These are phyloP conservation scores for Boletus edulis DNA, from an alignment of 768 basidiomycete species.

Conservation along the genomic window DNA sequence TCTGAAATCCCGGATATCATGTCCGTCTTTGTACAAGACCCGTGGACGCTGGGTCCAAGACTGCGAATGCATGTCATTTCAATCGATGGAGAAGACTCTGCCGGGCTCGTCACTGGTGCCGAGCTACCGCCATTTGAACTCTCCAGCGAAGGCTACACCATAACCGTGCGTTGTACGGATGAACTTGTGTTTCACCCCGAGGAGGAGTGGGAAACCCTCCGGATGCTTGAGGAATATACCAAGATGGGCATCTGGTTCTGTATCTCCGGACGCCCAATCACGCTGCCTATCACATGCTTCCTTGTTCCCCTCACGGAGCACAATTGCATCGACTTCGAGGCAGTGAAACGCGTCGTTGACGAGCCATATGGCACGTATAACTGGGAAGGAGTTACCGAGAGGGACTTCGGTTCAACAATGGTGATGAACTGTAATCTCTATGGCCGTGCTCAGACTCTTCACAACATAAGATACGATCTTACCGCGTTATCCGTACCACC, in stretches of 20 bases:
- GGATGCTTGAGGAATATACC: slow-evolving; percentile 65
- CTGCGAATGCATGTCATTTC: slow-evolving; percentile 65
- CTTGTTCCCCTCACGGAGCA: slow-evolving; percentile 60
- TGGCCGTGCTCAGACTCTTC: slow-evolving; percentile 57
- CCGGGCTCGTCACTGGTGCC: slow-evolving; percentile 70
- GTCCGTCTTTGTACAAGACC: slow-evolving; percentile 60
- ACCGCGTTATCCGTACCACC: slow-evolving; percentile 60
- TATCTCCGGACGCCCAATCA: slow-evolving; percentile 57
- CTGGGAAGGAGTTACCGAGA: slow-evolving; percentile 53
- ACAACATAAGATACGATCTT: slow-evolving; percentile 60
- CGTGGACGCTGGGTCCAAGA: slow-evolving; percentile 56
- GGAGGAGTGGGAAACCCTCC: slow-evolving; percentile 46
- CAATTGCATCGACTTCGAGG: slow-evolving; percentile 53
- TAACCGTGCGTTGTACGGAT: slow-evolving; percentile 44
- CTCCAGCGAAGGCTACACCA: slow-evolving; percentile 28
- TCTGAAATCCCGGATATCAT: slow-evolving; percentile 51
- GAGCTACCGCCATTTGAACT: slow-evolving; percentile 48
- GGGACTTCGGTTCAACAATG: slow-evolving; percentile 48
- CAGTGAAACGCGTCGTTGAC: slow-evolving; percentile 48
- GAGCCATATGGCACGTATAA: slow-evolving; percentile 50
- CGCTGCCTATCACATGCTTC: slow-evolving; percentile 53
- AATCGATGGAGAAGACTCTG: slow-evolving; percentile 46
- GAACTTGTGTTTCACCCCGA: slow-evolving; percentile 46
- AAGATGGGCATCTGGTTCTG: slow-evolving; percentile 58
- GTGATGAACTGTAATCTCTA: slow-evolving; percentile 53